Conservation (phyloP, 106 monocot genomes). For the Allium sativum region DNA sequence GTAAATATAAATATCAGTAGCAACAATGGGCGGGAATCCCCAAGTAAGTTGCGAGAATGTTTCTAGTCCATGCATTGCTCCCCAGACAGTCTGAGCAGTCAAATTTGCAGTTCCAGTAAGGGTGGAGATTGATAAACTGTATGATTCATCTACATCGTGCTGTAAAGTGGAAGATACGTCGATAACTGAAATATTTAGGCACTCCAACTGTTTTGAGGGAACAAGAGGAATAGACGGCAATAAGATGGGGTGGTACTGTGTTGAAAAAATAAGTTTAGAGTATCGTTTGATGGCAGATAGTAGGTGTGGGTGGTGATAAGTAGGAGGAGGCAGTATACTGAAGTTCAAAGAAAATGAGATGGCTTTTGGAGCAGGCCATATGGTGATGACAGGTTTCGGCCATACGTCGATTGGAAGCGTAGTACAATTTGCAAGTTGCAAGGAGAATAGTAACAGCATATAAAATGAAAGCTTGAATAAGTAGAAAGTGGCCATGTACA, state of each 20-base stretch:
- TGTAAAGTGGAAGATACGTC: slow-evolving; percentile 39
- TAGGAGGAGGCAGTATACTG: too few species aligned
- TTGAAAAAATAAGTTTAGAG: slow-evolving; percentile 29
- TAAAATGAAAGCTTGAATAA: too few species aligned
- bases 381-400: background rate
- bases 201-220: slow-evolving; percentile 14
- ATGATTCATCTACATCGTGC: slow-evolving; percentile 68
- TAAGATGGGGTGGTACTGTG: slow-evolving; percentile 41
- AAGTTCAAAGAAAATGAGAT: background rate
- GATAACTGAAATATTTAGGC: slow-evolving; percentile 40
- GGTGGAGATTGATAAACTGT: slow-evolving; percentile 32
- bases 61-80: slow-evolving; percentile 80
- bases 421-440: background rate
- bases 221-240: slow-evolving; percentile 14
- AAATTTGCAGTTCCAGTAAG: slow-evolving; percentile 20
- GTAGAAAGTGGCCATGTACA: too few species aligned
- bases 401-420: background rate
- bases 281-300: slow-evolving; percentile 30
- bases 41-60: slow-evolving; percentile 77
- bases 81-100: slow-evolving; percentile 53
- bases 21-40: slow-evolving; percentile 22
- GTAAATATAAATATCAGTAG: slow-evolving; percentile 29
- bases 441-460: background rate
- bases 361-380: slow-evolving; percentile 3
- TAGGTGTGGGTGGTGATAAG: slow-evolving; percentile 29